These are phyloP conservation scores for Penicillium sp. DNA, from an alignment of 2,329 filamentous ascomycete species.

Conservation along the genomic window DNA sequence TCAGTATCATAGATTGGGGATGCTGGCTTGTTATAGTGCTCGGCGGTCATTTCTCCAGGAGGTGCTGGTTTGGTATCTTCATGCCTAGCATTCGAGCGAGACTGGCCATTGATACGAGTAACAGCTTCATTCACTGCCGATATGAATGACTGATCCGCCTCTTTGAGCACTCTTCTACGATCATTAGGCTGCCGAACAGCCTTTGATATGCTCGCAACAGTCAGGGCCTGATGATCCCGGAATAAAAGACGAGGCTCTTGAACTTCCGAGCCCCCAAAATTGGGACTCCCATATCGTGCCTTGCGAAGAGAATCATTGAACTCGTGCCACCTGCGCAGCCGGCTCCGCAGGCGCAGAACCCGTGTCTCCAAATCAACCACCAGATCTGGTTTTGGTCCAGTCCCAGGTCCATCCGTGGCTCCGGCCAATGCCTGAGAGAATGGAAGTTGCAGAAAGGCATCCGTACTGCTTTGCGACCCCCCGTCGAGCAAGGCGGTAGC, in stretches of 20 bases:
- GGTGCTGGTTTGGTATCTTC: not conserved
- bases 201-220: constrained; percentile 36
- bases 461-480: constrained; percentile 53
- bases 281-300: constrained; percentile 7
- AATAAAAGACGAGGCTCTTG: constrained; percentile 26
- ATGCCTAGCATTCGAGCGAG: not conserved
- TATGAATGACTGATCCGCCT: constrained; percentile 32
- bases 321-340: constrained; percentile 68
- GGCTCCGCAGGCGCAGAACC: constrained; percentile 60
- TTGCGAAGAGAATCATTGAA: constrained; percentile 48
- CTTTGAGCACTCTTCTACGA: constrained; percentile 16
- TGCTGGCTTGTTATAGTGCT: not conserved
- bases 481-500: constrained; percentile 65
- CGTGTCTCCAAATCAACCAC: constrained; percentile 67
- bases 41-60: not conserved
- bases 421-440: constrained; percentile 69
- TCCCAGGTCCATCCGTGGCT: constrained; percentile 50
- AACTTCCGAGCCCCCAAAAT: not conserved
- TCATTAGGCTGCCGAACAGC: constrained; percentile 28
- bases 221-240: constrained; percentile 37
- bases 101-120: constrained; percentile 26
- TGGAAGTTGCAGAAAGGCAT: constrained; percentile 59
- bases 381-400: constrained; percentile 28
- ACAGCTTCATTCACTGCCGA: constrained; percentile 33
- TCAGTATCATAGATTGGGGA: not conserved